These are phyloP conservation scores for Pseudopyrenochaeta lycopersici DNA, from an alignment of 2,329 filamentous ascomycete genomes.

Conservation along the genomic window DNA sequence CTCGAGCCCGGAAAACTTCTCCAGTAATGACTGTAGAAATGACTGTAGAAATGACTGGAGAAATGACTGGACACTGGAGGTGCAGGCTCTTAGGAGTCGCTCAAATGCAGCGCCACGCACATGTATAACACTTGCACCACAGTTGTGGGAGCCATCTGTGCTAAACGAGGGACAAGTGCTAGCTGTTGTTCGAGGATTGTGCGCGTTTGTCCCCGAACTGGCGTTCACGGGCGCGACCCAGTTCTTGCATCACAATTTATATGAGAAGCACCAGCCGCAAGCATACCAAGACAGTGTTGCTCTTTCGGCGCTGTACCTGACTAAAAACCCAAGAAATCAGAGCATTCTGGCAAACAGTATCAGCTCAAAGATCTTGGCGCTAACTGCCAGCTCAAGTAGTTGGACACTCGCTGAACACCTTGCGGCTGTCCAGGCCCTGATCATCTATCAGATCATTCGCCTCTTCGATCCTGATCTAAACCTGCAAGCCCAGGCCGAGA, in stretches of 20 bases:
- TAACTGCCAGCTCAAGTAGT: constrained; percentile 15
- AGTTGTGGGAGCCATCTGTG: constrained; percentile 23
- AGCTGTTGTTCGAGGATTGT: constrained; percentile 21
- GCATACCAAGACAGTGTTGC: constrained; percentile 38
- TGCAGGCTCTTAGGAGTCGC: not conserved
- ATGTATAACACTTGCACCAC: constrained; percentile 11
- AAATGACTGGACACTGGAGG: constrained; percentile 10
- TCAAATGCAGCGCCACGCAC: not conserved
- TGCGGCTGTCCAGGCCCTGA: constrained; percentile 42
- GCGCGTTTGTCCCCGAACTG: constrained; percentile 27
- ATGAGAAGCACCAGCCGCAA: constrained; percentile 24
- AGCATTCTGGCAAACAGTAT: constrained; percentile 28
- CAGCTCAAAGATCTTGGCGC: constrained; percentile 26
- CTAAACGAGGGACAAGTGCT: constrained; percentile 24
- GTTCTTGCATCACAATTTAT: constrained; percentile 37
- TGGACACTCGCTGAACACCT: constrained; percentile 40
- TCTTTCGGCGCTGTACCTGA: constrained; percentile 35
- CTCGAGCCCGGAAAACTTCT: constrained; percentile 22
- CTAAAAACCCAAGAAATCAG: constrained; percentile 29
- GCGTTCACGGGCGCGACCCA: constrained; percentile 32
- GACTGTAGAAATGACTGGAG: not conserved
- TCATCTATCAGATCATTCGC: constrained; percentile 43
- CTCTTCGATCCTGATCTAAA: constrained; percentile 35
- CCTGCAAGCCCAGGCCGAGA: constrained; percentile 20
- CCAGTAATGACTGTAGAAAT: not conserved